Percentiles rank a stretch among this genome's conserved stretches.
phyloP scores from a whole-genome alignment of 1,139 yeast genomes.

The Lodderomyces pseudojiufengensis region DNA sequence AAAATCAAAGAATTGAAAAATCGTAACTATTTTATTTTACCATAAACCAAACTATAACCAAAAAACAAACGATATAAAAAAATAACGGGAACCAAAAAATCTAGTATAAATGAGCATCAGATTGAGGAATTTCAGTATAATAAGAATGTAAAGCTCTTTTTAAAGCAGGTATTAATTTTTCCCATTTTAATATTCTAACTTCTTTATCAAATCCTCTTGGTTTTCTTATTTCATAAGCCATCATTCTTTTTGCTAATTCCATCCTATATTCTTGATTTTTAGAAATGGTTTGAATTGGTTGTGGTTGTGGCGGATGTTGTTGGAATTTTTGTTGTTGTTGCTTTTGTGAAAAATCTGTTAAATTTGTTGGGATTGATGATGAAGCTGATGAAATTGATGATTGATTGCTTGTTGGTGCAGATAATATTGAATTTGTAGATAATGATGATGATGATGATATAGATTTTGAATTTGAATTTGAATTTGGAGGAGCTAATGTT shows the following conservation, averaged over 20 bases:
- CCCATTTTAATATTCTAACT: constrained; percentile 61
- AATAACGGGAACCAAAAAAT: not conserved
- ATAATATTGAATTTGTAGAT: too few species aligned
- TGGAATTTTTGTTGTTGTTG: constrained; percentile 10
- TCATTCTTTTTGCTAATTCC: constrained; percentile 60
- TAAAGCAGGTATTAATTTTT: constrained; percentile 55
- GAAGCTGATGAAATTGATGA: not conserved
- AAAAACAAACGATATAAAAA: not conserved
- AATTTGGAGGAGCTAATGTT: not conserved
- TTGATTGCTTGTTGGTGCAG: too few species aligned
- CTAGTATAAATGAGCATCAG: constrained; percentile 11
- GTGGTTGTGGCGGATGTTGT: not conserved
- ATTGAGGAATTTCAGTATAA: constrained; percentile 49
- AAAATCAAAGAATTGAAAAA: too few species aligned
- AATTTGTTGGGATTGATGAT: too few species aligned
- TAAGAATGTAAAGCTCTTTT: constrained; percentile 62
- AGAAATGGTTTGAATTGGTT: constrained; percentile 10
- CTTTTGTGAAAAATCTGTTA: not conserved
- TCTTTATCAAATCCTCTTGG: constrained; percentile 70
- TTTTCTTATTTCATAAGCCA: constrained; percentile 60
- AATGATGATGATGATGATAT: too few species aligned
- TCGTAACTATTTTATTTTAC: not conserved
- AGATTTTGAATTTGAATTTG: not conserved
- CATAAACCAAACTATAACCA: not conserved
- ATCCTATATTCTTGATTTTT: constrained; percentile 44